Conservation (phyloP, 148 eudicot species). For the Rhododendron griersonianum region DNA sequence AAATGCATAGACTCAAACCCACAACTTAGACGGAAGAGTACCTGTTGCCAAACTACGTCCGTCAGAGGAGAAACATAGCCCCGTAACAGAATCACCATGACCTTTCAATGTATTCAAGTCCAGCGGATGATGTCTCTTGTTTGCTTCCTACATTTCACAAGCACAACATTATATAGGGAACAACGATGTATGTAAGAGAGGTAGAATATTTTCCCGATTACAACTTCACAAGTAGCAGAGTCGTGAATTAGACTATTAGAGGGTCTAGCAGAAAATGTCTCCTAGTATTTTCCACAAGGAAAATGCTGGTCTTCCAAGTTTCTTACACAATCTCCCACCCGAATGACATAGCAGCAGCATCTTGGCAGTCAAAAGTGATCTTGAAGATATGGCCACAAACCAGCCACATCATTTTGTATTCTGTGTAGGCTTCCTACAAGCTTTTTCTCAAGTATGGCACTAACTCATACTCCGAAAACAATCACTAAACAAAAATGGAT, state of each 20-base stretch:
- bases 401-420: not conserved
- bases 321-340: not conserved
- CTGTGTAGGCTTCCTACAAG: not conserved
- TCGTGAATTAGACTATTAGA: not conserved
- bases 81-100: slow-evolving; percentile 79
- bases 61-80: slow-evolving; percentile 70
- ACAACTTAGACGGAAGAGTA: slow-evolving; percentile 10
- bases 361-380: not conserved
- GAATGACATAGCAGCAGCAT: not conserved
- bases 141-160: slow-evolving; percentile 57
- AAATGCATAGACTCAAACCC: not conserved
- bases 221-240: not conserved
- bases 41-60: slow-evolving; percentile 86
- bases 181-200: not conserved
- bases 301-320: not conserved
- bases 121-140: slow-evolving; percentile 86
- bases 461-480: not conserved
- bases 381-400: not conserved
- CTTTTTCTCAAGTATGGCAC: not conserved
- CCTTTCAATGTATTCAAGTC: slow-evolving; percentile 97
- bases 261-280: not conserved
- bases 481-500: not conserved
- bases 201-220: not conserved
- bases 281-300: not conserved
- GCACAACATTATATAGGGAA: not conserved